Evolutionary conservation across 2,329 filamentous ascomycete species (phyloP).

Genomic region (Beauveria pseudobassiana): DNA sequence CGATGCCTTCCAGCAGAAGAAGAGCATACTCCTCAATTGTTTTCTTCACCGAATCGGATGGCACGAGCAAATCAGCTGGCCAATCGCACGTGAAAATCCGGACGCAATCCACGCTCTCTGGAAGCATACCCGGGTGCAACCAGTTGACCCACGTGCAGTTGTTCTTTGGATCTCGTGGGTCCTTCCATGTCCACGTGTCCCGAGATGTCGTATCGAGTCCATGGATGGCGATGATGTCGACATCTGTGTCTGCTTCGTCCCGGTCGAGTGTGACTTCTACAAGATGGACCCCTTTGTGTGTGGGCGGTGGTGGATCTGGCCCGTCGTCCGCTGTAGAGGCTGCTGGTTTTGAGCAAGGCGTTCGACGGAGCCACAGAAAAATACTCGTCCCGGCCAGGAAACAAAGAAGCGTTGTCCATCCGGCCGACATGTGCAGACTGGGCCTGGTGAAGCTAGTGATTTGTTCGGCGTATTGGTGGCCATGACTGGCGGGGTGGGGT

Average conservation of each 20-base stretch:
- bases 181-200: constrained; percentile 21
- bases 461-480: neutral
- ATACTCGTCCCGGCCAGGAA: neutral
- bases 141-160: constrained; percentile 10
- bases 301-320: neutral
- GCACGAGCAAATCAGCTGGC: neutral
- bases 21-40: constrained; percentile 13
- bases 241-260: constrained; percentile 13
- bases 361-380: neutral
- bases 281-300: neutral
- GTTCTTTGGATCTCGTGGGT: neutral
- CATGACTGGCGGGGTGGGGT: neutral
- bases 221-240: constrained; percentile 30
- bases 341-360: neutral
- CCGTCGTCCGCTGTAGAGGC: neutral
- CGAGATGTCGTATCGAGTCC: constrained; percentile 23
- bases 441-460: neutral
- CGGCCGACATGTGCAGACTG: neutral
- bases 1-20: constrained; percentile 19
- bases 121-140: neutral
- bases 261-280: neutral
- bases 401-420: neutral
- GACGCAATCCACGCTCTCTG: neutral
- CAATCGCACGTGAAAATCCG: neutral
- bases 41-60: neutral